These are phyloP conservation scores for Ogataea degrootiae DNA, from an alignment of 805 yeast species.

Conservation along the genomic window DNA sequence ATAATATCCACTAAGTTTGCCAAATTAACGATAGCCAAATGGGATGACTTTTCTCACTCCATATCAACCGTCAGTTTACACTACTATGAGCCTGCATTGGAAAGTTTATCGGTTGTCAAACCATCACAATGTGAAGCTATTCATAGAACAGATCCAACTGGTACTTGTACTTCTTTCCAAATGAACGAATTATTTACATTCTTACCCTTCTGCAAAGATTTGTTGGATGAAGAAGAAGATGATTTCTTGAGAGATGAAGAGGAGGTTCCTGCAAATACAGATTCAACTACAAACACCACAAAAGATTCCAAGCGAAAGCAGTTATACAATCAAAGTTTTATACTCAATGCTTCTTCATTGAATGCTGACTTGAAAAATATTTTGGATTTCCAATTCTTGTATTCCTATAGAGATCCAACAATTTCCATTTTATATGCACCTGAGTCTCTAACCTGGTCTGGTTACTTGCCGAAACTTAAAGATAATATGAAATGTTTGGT, in stretches of 20 bases:
- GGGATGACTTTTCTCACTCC: slow-evolving; percentile 52
- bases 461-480: slow-evolving; percentile 53
- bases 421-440: slow-evolving; percentile 31
- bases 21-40: slow-evolving; percentile 68
- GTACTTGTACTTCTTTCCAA: slow-evolving; percentile 50
- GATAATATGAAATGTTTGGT: slow-evolving; percentile 63
- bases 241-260: slow-evolving; percentile 17
- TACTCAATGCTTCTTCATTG: slow-evolving; percentile 53
- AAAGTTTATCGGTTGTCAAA: slow-evolving; percentile 41
- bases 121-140: slow-evolving; percentile 34
- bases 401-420: slow-evolving; percentile 80
- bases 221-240: slow-evolving; percentile 37
- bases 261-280: slow-evolving; percentile 1
- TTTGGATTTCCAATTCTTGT: slow-evolving; percentile 64
- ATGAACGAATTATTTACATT: slow-evolving; percentile 68
- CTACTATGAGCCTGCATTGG: slow-evolving; percentile 71
- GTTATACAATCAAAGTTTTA: slow-evolving; percentile 50
- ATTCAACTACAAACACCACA: slow-evolving; percentile 6
- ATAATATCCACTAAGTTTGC: slow-evolving; percentile 68
- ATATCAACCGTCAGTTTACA: slow-evolving; percentile 79
- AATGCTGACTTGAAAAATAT: slow-evolving; percentile 56
- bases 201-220: slow-evolving; percentile 53
- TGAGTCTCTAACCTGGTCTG: slow-evolving; percentile 63
- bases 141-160: slow-evolving; percentile 59
- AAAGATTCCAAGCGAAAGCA: slow-evolving; percentile 10